A percentile compares a stretch with the other conserved stretches of the same genome.
These are phyloP conservation scores for Berkeleyomyces basicola DNA, from an alignment of 2,329 filamentous ascomycete species.

Conservation along the genomic window DNA sequence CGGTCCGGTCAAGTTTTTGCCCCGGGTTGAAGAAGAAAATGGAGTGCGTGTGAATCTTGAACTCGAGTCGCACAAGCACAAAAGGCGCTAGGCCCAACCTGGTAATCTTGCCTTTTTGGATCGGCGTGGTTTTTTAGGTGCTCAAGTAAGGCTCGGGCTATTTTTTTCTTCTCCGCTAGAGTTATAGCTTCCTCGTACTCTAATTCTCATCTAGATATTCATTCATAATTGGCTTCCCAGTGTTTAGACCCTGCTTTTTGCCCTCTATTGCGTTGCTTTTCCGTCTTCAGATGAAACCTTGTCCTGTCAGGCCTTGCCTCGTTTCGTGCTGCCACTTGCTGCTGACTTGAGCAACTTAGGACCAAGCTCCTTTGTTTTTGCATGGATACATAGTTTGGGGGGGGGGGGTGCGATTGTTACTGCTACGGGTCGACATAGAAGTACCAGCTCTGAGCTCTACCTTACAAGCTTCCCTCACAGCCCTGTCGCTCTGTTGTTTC, in stretches of 20 bases:
- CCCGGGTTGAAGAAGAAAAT: neutral
- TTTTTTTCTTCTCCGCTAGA: neutral
- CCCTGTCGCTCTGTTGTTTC: neutral
- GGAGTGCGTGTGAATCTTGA: neutral
- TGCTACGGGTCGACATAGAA: neutral
- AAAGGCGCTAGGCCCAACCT: neutral
- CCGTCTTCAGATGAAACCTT: neutral
- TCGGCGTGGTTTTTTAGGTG: neutral
- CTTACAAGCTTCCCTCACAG: neutral
- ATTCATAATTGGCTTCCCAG: neutral
- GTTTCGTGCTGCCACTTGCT: neutral
- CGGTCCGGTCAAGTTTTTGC: neutral
- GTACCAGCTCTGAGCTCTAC: neutral
- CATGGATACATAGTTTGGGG: neutral
- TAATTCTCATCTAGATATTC: neutral
- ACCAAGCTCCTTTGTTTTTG: neutral
- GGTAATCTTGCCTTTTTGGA: neutral
- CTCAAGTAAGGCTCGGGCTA: neutral
- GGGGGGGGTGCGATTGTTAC: too few relatives aligned
- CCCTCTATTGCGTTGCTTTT: neutral
- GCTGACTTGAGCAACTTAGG: neutral
- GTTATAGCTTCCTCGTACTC: neutral
- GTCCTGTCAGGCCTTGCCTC: neutral
- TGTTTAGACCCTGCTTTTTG: neutral
- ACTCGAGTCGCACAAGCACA: neutral